Conservation (phyloP, 441 rosid species). For the Populus hybrid region DNA sequence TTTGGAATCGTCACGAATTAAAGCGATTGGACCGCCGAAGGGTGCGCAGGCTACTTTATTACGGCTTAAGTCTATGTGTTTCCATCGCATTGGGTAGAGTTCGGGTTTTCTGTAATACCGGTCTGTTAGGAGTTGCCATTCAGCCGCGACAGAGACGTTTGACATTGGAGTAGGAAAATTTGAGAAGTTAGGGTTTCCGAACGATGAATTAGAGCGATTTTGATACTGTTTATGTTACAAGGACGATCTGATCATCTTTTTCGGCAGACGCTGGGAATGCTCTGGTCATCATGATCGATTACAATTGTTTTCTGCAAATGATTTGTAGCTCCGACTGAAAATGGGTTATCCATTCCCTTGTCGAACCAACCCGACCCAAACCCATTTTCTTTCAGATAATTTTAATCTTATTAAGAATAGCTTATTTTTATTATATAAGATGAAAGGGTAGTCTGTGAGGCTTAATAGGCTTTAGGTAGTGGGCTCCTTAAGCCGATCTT, state of each 20-base stretch:
- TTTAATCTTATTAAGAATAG: not conserved
- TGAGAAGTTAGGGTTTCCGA: not conserved
- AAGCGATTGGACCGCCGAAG: slow-evolving; percentile 90
- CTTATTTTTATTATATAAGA: not conserved
- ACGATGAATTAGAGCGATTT: not conserved
- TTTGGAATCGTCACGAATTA: slow-evolving; percentile 98
- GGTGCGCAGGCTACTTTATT: slow-evolving; percentile 95
- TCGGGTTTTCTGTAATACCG: slow-evolving; percentile 90
- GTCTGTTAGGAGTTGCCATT: slow-evolving; percentile 89
- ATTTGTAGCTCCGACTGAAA: too few relatives aligned
- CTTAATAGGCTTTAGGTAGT: not conserved
- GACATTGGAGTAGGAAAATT: slow-evolving; percentile 41
- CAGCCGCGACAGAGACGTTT: slow-evolving; percentile 94
- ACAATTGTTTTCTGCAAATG: too few relatives aligned
- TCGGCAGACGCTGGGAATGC: not conserved
- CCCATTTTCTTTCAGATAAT: too few relatives aligned
- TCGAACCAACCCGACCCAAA: too few relatives aligned
- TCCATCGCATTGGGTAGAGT: slow-evolving; percentile 87
- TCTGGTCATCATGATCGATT: not conserved
- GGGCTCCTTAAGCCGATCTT: not conserved
- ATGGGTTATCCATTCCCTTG: too few relatives aligned
- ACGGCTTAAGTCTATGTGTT: slow-evolving; percentile 75
- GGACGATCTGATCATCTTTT: not conserved
- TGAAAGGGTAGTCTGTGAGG: not conserved
- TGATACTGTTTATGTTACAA: not conserved